A percentile compares a stretch with the other conserved stretches of the same genome.
These are phyloP conservation scores for Cystobasidium slooffiae DNA, from an alignment of 1,284 basidiomycete genomes.

Conservation along the genomic window DNA sequence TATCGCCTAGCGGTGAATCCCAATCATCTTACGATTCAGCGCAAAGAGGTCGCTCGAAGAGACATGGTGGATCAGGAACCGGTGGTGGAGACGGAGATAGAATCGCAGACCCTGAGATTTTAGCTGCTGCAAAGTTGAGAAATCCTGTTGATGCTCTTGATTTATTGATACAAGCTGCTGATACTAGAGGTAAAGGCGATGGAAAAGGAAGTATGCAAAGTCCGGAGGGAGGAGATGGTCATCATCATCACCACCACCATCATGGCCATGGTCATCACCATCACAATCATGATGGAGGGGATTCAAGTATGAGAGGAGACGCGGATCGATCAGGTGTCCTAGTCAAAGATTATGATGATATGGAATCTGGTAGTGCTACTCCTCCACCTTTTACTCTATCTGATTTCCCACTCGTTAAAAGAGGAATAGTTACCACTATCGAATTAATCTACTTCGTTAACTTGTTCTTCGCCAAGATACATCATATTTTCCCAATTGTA, in stretches of 20 bases:
- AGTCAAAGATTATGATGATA: not conserved
- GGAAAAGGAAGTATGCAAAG: constrained; percentile 18
- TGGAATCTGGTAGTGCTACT: not conserved
- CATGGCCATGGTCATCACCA: not conserved
- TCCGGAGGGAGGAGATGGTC: constrained; percentile 3
- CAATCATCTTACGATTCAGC: constrained; percentile 14
- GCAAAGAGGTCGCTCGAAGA: constrained; percentile 11
- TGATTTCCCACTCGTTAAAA: constrained; percentile 57
- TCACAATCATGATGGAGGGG: constrained; percentile 12
- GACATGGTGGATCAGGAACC: not conserved
- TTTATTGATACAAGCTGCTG: constrained; percentile 43
- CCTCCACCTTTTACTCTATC: constrained; percentile 28
- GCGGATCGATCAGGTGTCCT: not conserved
- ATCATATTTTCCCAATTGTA: constrained; percentile 60
- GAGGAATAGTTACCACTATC: constrained; percentile 55
- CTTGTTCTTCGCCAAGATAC: constrained; percentile 58
- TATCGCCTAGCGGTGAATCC: constrained; percentile 28
- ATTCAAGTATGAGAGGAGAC: constrained; percentile 12
- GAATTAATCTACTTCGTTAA: constrained; percentile 56
- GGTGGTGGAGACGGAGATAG: not conserved
- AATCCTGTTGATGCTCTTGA: constrained; percentile 47
- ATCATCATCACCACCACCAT: constrained; percentile 18
- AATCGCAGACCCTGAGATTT: constrained; percentile 30
- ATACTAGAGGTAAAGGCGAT: constrained; percentile 31
- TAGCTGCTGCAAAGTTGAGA: constrained; percentile 44